Percentiles rank a stretch among this genome's conserved stretches.
Evolutionary conservation across 2,329 filamentous ascomycete species (phyloP).

Genomic region (Dryadomyces sulphureus): DNA sequence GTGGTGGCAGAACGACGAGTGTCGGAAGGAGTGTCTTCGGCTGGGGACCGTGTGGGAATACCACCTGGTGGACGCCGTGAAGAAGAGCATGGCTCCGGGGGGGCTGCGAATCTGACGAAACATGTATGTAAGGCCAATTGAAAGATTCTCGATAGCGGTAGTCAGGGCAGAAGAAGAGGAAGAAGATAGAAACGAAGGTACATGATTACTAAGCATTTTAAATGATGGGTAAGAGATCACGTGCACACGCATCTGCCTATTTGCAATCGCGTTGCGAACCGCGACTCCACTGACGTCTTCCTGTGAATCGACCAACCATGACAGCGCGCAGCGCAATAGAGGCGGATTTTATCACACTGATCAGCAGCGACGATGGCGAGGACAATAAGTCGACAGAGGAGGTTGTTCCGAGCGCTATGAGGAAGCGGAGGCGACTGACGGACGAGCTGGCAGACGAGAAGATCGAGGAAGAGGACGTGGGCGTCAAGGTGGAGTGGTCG

Average conservation of each 20-base stretch:
- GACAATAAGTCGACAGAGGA: neutral
- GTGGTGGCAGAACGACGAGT: slow-evolving; percentile 48
- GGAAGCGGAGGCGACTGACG: neutral
- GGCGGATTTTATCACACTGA: neutral
- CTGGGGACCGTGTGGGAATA: slow-evolving; percentile 45
- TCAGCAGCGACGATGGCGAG: neutral
- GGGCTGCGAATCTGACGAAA: neutral
- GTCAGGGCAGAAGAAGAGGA: too few relatives aligned
- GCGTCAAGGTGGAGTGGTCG: slow-evolving; percentile 28
- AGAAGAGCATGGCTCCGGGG: slow-evolving; percentile 16
- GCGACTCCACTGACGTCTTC: neutral
- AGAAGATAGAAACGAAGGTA: too few relatives aligned
- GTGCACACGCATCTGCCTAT: neutral
- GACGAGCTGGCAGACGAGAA: neutral
- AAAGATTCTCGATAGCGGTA: too few relatives aligned
- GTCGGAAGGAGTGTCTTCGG: slow-evolving; percentile 38
- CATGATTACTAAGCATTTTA: too few relatives aligned
- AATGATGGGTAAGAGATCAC: neutral
- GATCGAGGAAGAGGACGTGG: slow-evolving; percentile 20
- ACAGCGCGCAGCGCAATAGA: neutral
- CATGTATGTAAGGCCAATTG: too few relatives aligned
- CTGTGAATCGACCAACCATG: neutral
- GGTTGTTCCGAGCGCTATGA: too few relatives aligned
- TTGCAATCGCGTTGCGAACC: neutral
- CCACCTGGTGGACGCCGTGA: slow-evolving; percentile 39